Evolutionary conservation across 2,329 filamentous ascomycete species (phyloP), one percentile per base, ranked within the genome.

Genomic region (Hymenoscyphus fraxineus): DNA sequence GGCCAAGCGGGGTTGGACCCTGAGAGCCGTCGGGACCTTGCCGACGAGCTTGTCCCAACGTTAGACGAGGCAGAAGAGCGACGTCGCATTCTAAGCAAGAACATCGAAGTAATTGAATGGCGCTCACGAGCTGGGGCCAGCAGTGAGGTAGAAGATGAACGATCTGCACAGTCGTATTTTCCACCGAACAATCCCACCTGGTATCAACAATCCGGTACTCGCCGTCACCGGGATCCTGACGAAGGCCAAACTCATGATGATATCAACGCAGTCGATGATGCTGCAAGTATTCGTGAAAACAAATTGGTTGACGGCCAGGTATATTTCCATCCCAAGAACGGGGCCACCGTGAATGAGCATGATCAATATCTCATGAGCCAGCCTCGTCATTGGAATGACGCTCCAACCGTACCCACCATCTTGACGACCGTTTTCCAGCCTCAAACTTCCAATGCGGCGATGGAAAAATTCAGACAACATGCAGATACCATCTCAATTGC

Each of bases 401-500:
- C 73, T 10, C 77, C 78, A 22, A 68, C 73, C 4, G 69, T 77
- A 41, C 70, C 74, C 15, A 61, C 73, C 4, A 74, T 75, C n/a
- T 73, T 73, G 6, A 68, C 71, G 13, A 76, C 73, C 13, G 71
- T 71, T 38, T 79, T 77, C 51, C 80, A 82, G 63, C 80, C 81
- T 19, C 69, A 74, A 40, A 82, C 80, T 2, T 79, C 81, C 0
- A 82, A 80, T 62, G 80, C 80, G 32, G 81, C 81, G 9, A 83
- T 83, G 68, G 77, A 76, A 73, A 76, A 77, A 41, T 83, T 79
- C 71, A 75, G 74, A 22, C 68, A 72, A 44, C 76, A 78, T 64
- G 77, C 80, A 3, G 80, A 82, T 63, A 78, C 80, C 35, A 75
- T 82, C 35, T 88, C 86, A 0, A 78, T 88, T 12, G 75, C 87